Percentiles rank a stretch among this genome's conserved stretches.
These are phyloP conservation scores for Forsythia viridissima DNA, from an alignment of 257 asterid species.

Conservation along the genomic window DNA sequence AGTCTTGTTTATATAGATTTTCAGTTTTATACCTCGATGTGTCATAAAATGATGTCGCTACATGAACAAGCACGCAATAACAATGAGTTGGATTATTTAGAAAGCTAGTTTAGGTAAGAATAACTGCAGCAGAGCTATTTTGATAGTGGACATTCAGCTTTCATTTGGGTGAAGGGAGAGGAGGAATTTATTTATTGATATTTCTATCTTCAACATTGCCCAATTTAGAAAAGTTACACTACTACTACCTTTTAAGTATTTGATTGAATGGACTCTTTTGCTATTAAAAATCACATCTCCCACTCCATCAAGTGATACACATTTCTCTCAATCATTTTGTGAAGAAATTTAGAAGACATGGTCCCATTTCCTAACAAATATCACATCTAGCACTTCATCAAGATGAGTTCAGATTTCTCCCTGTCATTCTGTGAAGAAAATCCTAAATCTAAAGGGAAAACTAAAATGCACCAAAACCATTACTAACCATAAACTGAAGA, in stretches of 20 bases:
- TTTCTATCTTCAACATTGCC: background rate
- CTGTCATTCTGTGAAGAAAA: constrained; percentile 3
- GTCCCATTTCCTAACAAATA: background rate
- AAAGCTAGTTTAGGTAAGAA: background rate
- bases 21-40: background rate
- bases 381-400: background rate
- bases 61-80: background rate
- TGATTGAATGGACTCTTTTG: constrained; percentile 3
- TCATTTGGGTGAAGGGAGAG: background rate
- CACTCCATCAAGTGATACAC: background rate
- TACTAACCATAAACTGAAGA: background rate
- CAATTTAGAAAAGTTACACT: background rate
- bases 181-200: background rate
- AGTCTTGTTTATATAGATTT: background rate
- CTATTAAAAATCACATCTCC: background rate
- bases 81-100: background rate
- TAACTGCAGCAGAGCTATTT: background rate
- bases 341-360: background rate
- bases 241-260: background rate
- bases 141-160: constrained; percentile 5
- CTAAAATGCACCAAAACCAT: constrained; percentile 1
- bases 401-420: constrained; percentile 8
- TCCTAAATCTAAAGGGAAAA: background rate
- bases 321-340: constrained; percentile 2
- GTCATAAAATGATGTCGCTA: background rate